Evolutionary conservation across 2,329 filamentous ascomycete genomes (phyloP).

Genomic region (Talaromyces sp.): DNA sequence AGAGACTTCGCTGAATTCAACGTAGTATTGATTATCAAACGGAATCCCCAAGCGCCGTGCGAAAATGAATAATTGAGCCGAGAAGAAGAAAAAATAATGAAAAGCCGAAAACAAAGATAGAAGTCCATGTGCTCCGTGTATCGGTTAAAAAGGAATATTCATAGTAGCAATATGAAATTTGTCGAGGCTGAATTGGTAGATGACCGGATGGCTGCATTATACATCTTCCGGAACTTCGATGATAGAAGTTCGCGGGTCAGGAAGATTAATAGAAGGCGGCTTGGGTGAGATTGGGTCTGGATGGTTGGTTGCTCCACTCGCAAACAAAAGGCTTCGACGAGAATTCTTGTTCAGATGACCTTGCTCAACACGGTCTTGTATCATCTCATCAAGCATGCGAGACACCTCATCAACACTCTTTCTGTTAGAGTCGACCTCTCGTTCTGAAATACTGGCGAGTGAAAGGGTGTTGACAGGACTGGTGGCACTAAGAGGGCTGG

Average conservation of each 20-base stretch:
- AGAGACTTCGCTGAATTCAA: neutral
- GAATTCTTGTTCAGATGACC: conserved; percentile 66
- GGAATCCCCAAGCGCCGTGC: conserved; percentile 3
- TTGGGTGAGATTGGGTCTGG: conserved; percentile 25
- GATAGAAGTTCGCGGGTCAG: conserved; percentile 1
- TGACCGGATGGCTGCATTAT: neutral
- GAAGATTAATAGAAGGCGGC: conserved; percentile 1
- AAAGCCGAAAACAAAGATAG: neutral
- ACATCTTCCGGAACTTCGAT: conserved; percentile 7
- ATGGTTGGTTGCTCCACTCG: conserved; percentile 36
- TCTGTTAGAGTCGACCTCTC: conserved; percentile 50
- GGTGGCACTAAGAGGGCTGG: conserved; percentile 22
- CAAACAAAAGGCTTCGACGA: conserved; percentile 64
- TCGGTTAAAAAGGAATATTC: neutral
- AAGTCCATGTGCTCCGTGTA: neutral
- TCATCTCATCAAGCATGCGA: conserved; percentile 92
- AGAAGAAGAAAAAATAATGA: neutral
- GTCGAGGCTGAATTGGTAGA: neutral
- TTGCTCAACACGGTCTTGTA: conserved; percentile 77
- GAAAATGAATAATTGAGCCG: neutral
- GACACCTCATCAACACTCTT: conserved; percentile 89
- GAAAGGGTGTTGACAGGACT: conserved; percentile 32
- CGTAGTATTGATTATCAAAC: neutral
- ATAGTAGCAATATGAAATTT: neutral
- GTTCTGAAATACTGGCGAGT: conserved; percentile 29